These are phyloP conservation scores for Akanthomyces lecanii DNA, from an alignment of 2,329 filamentous ascomycete genomes.

Conservation along the genomic window DNA sequence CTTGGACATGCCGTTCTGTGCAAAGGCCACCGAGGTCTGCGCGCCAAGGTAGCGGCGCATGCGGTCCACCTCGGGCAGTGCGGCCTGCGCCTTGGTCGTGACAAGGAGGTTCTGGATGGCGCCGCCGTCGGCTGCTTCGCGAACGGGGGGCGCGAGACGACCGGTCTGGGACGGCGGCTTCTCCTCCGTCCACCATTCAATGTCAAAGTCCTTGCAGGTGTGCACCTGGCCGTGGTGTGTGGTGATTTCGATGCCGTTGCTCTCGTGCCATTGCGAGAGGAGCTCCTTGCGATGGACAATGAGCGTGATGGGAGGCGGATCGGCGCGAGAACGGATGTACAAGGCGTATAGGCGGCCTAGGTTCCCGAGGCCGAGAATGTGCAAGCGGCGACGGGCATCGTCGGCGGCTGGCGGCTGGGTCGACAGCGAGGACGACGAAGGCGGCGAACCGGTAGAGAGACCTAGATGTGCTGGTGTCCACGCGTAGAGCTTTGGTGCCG, in stretches of 20 bases:
- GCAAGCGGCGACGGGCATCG: constrained; percentile 49
- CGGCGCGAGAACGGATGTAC: constrained; percentile 55
- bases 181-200: constrained; percentile 53
- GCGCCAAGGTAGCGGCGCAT: constrained; percentile 59
- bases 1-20: constrained; percentile 83
- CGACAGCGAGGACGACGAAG: background rate
- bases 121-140: constrained; percentile 37
- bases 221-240: constrained; percentile 32
- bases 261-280: constrained; percentile 42
- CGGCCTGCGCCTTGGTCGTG: constrained; percentile 68
- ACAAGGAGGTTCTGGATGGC: constrained; percentile 71
- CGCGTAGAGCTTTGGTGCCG: constrained; percentile 34
- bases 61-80: constrained; percentile 55
- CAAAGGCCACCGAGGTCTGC: constrained; percentile 70
- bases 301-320: constrained; percentile 70
- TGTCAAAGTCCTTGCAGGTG: constrained; percentile 38
- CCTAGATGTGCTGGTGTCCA: constrained; percentile 32
- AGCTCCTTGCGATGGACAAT: constrained; percentile 63
- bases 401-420: background rate
- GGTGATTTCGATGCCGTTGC: constrained; percentile 43
- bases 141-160: constrained; percentile 20
- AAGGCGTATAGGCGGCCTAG: constrained; percentile 69
- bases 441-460: background rate
- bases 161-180: constrained; percentile 30
- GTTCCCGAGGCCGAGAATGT: constrained; percentile 77